These are phyloP conservation scores for Hanseniaspora vineae DNA, from an alignment of 805 yeast genomes.

Conservation along the genomic window DNA sequence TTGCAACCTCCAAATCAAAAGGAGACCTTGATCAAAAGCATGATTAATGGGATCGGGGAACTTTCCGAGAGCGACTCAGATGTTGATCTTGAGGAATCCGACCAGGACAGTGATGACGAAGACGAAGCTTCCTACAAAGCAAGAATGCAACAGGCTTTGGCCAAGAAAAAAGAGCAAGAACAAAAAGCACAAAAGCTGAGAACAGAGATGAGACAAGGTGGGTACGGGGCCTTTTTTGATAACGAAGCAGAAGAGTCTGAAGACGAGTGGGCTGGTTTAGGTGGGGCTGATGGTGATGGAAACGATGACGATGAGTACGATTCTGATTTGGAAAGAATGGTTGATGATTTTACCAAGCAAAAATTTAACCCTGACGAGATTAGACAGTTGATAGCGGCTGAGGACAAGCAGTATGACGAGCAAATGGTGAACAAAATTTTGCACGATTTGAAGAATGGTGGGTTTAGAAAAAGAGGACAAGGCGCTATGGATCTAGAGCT, in stretches of 20 bases:
- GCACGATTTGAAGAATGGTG: conserved; percentile 62
- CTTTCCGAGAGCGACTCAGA: conserved; percentile 1
- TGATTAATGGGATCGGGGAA: background rate
- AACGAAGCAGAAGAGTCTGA: conserved; percentile 83
- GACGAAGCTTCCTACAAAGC: conserved; percentile 12
- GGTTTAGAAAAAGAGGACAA: conserved; percentile 45
- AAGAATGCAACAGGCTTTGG: conserved; percentile 11
- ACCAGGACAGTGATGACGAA: conserved; percentile 7
- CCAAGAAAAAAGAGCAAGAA: conserved; percentile 14
- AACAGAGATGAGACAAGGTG: conserved; percentile 43
- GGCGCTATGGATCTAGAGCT: conserved; percentile 47
- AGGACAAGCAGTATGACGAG: conserved; percentile 49
- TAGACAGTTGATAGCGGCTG: conserved; percentile 43
- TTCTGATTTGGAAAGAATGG: conserved; percentile 67
- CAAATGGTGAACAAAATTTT: conserved; percentile 51
- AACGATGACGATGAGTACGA: conserved; percentile 35
- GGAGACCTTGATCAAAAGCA: background rate
- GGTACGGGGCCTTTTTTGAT: conserved; percentile 50
- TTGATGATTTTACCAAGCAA: conserved; percentile 53
- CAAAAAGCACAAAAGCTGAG: conserved; percentile 18
- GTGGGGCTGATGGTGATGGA: conserved; percentile 39
- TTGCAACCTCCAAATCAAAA: no score
- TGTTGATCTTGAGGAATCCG: background rate
- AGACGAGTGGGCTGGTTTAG: conserved; percentile 77
- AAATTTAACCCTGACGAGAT: conserved; percentile 46